Conservation (phyloP, 1,139 yeast species). For the Blastobotrys raffinosifermentans region DNA sequence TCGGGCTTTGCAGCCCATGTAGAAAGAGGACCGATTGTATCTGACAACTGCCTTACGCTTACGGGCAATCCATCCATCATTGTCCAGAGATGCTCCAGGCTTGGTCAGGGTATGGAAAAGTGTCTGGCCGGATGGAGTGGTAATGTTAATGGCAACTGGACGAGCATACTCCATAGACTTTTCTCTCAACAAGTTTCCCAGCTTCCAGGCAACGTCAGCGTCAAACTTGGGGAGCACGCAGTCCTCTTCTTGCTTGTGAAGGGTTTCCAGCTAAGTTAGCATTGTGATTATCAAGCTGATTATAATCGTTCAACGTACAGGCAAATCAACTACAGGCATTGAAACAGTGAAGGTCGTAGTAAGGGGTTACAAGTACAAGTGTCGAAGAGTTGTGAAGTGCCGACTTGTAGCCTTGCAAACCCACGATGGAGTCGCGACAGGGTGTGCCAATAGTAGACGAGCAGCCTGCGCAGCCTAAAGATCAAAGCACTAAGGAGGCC, state of each 20-base stretch:
- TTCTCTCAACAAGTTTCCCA: conserved; percentile 29
- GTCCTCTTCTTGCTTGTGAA: conserved; percentile 27
- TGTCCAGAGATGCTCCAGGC: conserved; percentile 44
- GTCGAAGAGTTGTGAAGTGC: no score
- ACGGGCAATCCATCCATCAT: conserved; percentile 54
- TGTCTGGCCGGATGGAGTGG: conserved; percentile 45
- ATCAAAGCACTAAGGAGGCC: no score
- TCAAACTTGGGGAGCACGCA: conserved; percentile 28
- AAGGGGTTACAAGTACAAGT: no score
- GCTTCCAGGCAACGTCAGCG: conserved; percentile 32
- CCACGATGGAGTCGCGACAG: no score
- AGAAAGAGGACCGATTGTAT: conserved; percentile 50
- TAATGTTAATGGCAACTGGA: conserved; percentile 48
- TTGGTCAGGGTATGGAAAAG: conserved; percentile 47
- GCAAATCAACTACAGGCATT: no score
- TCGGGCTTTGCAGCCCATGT: conserved; percentile 44
- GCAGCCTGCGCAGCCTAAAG: no score
- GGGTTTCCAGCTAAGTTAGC: conserved; percentile 22
- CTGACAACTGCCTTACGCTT: conserved; percentile 48
- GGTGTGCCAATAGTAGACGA: no score
- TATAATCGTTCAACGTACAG: no score
- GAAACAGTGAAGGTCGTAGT: no score
- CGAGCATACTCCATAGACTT: conserved; percentile 21
- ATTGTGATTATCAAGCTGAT: no score
- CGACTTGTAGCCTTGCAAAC: no score